These are phyloP conservation scores for Bjerkandera adusta DNA, from an alignment of 1,284 basidiomycete genomes.

Conservation along the genomic window DNA sequence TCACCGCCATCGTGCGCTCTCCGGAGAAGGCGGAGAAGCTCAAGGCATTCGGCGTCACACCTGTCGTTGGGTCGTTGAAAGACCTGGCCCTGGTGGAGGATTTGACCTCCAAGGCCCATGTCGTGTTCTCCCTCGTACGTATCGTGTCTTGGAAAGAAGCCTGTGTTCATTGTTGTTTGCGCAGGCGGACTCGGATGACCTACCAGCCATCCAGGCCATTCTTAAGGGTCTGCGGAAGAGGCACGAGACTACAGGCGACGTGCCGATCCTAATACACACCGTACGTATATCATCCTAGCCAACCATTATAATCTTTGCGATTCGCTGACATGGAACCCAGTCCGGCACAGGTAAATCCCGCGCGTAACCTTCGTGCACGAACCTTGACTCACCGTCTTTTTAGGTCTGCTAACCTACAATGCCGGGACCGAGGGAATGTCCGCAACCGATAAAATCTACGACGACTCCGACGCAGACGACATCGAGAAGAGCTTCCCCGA, in stretches of 20 bases:
- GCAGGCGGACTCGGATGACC: slow-evolving; percentile 42
- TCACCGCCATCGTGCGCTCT: slow-evolving; percentile 40
- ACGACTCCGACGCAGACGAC: slow-evolving; percentile 26
- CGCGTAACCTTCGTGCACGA: neutral
- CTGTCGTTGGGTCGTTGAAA: slow-evolving; percentile 18
- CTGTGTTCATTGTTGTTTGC: too few relatives aligned
- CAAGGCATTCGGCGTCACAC: slow-evolving; percentile 31
- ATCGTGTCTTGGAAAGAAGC: neutral
- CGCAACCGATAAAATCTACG: slow-evolving; percentile 14
- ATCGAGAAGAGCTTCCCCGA: slow-evolving; percentile 26
- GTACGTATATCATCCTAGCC: too few relatives aligned
- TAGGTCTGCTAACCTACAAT: too few relatives aligned
- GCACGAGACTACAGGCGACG: slow-evolving; percentile 36
- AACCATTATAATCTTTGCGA: too few relatives aligned
- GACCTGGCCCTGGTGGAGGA: slow-evolving; percentile 17
- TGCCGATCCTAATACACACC: slow-evolving; percentile 49
- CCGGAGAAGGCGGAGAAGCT: slow-evolving; percentile 39
- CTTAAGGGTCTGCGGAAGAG: slow-evolving; percentile 42
- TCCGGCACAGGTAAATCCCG: neutral
- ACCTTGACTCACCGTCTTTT: too few relatives aligned
- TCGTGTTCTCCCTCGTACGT: slow-evolving; percentile 21
- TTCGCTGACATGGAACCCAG: too few relatives aligned
- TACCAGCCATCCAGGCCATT: slow-evolving; percentile 38
- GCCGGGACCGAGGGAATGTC: slow-evolving; percentile 15
- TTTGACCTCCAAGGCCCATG: slow-evolving; percentile 17